phyloP scores from a whole-genome alignment of 345 rosid genomes.

The Moricandia arvensis region DNA sequence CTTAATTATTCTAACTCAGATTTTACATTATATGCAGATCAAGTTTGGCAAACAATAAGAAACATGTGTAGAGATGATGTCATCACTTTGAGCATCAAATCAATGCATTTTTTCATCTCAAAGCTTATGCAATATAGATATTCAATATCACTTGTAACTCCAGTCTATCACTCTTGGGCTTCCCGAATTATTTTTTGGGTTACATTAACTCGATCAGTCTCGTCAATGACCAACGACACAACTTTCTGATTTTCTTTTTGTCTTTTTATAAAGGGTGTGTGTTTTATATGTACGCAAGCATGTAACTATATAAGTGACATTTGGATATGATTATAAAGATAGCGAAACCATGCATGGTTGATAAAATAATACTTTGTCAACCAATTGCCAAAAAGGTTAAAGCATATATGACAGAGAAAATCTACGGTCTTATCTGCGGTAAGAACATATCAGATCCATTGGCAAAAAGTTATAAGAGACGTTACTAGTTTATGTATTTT shows the following conservation, averaged over 20 bases:
- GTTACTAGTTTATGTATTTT: no score
- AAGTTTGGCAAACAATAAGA: slow-evolving; percentile 12
- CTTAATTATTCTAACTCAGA: not conserved
- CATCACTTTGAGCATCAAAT: slow-evolving; percentile 27
- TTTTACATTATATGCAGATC: slow-evolving; percentile 11
- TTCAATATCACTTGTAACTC: slow-evolving; percentile 9
- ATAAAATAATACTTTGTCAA: not conserved
- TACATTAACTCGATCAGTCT: slow-evolving; percentile 30
- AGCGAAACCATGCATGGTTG: not conserved
- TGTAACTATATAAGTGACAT: not conserved
- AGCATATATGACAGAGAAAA: no score
- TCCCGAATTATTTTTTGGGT: slow-evolving; percentile 28
- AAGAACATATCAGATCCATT: no score
- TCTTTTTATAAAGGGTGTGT: not conserved
- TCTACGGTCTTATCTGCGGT: no score
- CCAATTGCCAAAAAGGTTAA: no score
- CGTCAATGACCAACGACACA: slow-evolving; percentile 27
- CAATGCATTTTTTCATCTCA: slow-evolving; percentile 30
- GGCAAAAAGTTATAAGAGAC: no score
- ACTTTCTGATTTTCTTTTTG: not conserved
- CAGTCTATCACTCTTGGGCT: slow-evolving; percentile 9
- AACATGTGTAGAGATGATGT: slow-evolving; percentile 9
- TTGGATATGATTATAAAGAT: not conserved
- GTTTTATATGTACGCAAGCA: not conserved
- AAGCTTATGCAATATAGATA: slow-evolving; percentile 22